These are phyloP conservation scores for Cucumis hystrix DNA, from an alignment of 306 rosid genomes.

Conservation along the genomic window DNA sequence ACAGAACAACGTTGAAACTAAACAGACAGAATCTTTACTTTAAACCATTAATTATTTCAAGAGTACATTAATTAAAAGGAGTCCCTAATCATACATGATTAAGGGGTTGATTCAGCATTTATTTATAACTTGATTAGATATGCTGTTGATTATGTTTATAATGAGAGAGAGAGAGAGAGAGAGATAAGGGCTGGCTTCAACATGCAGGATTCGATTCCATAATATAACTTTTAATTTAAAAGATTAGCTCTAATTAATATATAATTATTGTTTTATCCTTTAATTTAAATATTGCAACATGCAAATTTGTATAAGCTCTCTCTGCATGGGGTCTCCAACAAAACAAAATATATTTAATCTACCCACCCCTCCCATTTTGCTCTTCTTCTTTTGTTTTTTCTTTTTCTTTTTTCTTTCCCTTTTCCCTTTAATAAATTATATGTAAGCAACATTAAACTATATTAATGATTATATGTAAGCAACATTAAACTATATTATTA, in stretches of 20 bases:
- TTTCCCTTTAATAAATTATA: neutral
- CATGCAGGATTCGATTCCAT: slow-evolving; percentile 2
- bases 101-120: neutral
- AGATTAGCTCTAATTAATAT: neutral
- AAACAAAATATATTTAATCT: neutral
- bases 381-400: neutral
- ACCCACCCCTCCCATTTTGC: neutral
- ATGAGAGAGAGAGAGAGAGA: neutral
- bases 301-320: neutral
- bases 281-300: neutral
- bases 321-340: neutral
- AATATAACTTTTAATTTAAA: neutral
- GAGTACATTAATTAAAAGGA: neutral
- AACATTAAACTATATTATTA: neutral
- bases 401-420: neutral
- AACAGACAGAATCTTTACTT: neutral
- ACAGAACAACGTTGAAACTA: neutral
- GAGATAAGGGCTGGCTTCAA: slow-evolving; percentile 1
- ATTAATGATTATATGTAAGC: neutral
- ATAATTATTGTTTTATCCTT: neutral
- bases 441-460: neutral
- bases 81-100: neutral
- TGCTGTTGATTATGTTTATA: neutral
- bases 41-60: neutral
- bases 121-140: neutral